Evolutionary conservation across 768 basidiomycete genomes (phyloP).

Genomic region (Cantharellus cinnabarinus): DNA sequence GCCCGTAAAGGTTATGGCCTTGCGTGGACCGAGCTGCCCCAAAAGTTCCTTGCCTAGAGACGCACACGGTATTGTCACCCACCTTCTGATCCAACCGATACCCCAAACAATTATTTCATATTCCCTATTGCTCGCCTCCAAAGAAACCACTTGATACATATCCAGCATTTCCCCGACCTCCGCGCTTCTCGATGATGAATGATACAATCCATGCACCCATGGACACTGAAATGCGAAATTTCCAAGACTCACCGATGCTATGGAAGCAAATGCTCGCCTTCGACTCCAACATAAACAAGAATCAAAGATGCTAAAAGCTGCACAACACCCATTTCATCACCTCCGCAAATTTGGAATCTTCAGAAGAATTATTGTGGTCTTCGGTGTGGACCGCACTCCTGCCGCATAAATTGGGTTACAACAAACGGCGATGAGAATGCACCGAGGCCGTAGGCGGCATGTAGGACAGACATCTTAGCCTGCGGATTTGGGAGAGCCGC

Average conservation of each 20-base stretch:
- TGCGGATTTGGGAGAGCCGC: conserved; percentile 35
- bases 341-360: conserved; percentile 14
- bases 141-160: conserved; percentile 13
- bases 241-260: neutral
- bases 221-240: neutral
- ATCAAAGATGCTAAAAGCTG: conserved; percentile 43
- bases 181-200: conserved; percentile 6
- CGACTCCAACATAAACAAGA: conserved; percentile 48
- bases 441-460: conserved; percentile 46
- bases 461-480: conserved; percentile 47
- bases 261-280: conserved; percentile 19
- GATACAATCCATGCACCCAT: conserved; percentile 9
- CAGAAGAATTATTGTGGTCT: neutral
- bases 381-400: neutral
- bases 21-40: conserved; percentile 15
- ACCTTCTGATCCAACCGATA: conserved; percentile 30
- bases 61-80: neutral
- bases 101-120: neutral
- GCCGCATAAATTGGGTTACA: conserved; percentile 28
- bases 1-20: conserved; percentile 19
- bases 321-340: conserved; percentile 41
- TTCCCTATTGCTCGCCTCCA: conserved; percentile 18
- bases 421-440: conserved; percentile 33
- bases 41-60: too few relatives aligned
- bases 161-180: conserved; percentile 6